Conservation (phyloP, 352 stramenopile species). For the Phytophthora europaea region DNA sequence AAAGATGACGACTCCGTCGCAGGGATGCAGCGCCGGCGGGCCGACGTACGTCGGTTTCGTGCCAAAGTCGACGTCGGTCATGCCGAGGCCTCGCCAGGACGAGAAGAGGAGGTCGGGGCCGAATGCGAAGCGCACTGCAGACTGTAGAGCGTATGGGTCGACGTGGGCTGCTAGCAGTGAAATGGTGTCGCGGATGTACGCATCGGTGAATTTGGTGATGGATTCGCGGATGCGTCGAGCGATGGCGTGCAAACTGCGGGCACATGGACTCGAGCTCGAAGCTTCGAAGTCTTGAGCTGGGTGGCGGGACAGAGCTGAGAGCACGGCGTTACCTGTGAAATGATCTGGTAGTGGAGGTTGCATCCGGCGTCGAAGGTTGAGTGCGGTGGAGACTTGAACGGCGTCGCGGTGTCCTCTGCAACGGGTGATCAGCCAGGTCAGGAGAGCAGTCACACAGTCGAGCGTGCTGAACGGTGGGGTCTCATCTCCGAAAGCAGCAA, state of each 20-base stretch:
- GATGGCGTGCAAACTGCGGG: not conserved
- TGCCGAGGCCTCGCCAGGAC: constrained; percentile 15
- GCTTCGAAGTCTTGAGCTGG: constrained; percentile 1
- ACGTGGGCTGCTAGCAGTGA: constrained; percentile 12
- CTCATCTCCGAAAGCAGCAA: not conserved
- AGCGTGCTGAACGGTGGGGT: constrained; percentile 13
- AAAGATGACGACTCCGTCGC: constrained; percentile 23
- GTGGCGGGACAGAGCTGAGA: constrained; percentile 17
- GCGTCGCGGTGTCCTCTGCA: constrained; percentile 8
- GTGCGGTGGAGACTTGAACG: constrained; percentile 18
- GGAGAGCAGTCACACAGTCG: constrained; percentile 16
- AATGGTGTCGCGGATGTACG: constrained; percentile 19
- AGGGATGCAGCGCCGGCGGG: constrained; percentile 1
- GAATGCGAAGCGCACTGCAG: constrained; percentile 5
- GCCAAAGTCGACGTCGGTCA: constrained; percentile 21
- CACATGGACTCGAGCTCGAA: not conserved
- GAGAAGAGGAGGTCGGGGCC: constrained; percentile 26
- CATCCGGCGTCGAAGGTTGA: constrained; percentile 15
- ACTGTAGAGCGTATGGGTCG: not conserved
- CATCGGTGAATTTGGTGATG: constrained; percentile 15
- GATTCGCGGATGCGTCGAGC: constrained; percentile 10
- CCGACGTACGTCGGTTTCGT: constrained; percentile 9
- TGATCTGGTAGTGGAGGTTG: constrained; percentile 3
- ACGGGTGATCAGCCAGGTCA: constrained; percentile 17
- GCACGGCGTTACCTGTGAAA: constrained; percentile 16